Evolutionary conservation across 371 early-diverging fungal genomes (phyloP).

Genomic region (Gilbertella persicaria): DNA sequence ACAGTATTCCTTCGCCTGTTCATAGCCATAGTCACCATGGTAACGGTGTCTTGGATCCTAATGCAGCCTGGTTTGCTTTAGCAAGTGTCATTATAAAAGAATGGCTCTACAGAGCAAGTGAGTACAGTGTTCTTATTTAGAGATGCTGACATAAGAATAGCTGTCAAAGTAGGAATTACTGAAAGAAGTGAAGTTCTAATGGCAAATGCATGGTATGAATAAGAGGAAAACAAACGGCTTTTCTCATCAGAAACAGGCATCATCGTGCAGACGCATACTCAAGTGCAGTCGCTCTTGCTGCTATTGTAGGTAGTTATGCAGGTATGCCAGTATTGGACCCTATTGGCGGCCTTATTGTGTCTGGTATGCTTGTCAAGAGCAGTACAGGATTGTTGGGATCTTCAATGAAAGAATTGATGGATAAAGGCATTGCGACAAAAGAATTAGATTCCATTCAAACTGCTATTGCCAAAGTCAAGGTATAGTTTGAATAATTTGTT

Average conservation of each 20-base stretch:
- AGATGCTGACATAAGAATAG: too few species aligned
- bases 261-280: slow-evolving; percentile 73
- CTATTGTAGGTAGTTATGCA: slow-evolving; percentile 64
- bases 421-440: slow-evolving; percentile 32
- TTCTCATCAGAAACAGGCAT: slow-evolving; percentile 53
- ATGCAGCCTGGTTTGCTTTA: slow-evolving; percentile 74
- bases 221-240: background rate
- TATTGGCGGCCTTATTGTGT: slow-evolving; percentile 64
- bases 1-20: background rate
- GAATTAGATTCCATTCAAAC: slow-evolving; percentile 30
- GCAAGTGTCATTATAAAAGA: slow-evolving; percentile 68
- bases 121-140: background rate
- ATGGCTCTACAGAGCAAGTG: slow-evolving; percentile 64
- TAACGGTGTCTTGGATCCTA: slow-evolving; percentile 56
- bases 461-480: slow-evolving; percentile 33
- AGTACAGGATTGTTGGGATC: slow-evolving; percentile 48
- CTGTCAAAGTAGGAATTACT: slow-evolving; percentile 62
- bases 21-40: slow-evolving; percentile 6
- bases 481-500: slow-evolving; percentile 3
- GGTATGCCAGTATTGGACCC: slow-evolving; percentile 70
- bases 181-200: slow-evolving; percentile 66
- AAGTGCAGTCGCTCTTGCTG: slow-evolving; percentile 60
- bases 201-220: slow-evolving; percentile 67
- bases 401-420: slow-evolving; percentile 51
- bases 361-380: slow-evolving; percentile 61